Evolutionary conservation across 2,329 filamentous ascomycete species (phyloP), one percentile per base, ranked within the genome.

Genomic region (Colletotrichum incanum): DNA sequence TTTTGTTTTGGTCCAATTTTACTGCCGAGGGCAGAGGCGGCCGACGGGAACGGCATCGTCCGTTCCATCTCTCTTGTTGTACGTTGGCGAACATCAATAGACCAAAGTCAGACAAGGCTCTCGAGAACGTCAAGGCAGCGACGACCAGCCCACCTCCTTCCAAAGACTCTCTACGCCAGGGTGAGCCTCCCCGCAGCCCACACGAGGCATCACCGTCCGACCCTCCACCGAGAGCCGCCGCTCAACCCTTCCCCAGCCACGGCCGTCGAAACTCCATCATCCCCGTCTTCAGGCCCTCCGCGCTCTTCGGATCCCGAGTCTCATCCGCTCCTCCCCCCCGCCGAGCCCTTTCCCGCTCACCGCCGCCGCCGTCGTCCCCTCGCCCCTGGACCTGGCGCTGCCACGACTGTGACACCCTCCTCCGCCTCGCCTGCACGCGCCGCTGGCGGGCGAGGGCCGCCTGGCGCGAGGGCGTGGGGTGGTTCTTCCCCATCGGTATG

Each of bases 301-400:
- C 3, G 20, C 18, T n/a, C 28, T 34, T 55, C 28, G 6, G 28
- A 31, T n/a, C 11, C 34, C 55, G 11, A 20, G 55, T 18, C 20
- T n/a, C 34, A 26, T 3, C 12, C 45, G 31, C 54, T 18, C 20
- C 4, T 14, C 45, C 16, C 4, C 45, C 18, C 16, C 28, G 28
- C 28, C n/a, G n/a, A 14, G n/a, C n/a, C 50, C 43, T 28, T 11
- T 28, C 3, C 49, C 28, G 20, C 23, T 52, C 55, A 7, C 39
- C 31, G 8, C 43, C 52, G 12, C 62, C 26, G 26, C 43, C 20
- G 1, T 54, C 49, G 7, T 16, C 34, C 3, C 74, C 76, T 2
- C 37, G 20, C 34, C 74, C 76, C 55, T 83, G 79, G 80, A 58
- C 62, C 39, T 84, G 83, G 82, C 58, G 65, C 34, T 84, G 82